Percentiles rank a stretch among this genome's conserved stretches.
phyloP scores from a whole-genome alignment of 257 asterid genomes.

The Catharanthus roseus region DNA sequence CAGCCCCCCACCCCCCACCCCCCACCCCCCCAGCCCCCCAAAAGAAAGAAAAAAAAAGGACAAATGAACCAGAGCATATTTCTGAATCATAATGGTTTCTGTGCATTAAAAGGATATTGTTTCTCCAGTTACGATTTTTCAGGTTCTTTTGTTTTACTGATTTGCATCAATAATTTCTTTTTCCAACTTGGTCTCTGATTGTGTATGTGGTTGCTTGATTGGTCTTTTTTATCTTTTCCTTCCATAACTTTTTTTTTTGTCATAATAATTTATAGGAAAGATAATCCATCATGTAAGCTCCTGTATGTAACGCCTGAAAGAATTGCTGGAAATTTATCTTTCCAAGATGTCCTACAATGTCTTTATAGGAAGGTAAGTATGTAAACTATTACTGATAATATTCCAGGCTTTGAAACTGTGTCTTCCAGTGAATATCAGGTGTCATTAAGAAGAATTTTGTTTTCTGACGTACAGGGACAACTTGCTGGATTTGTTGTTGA shows the following conservation, averaged over 20 bases:
- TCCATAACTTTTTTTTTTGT: conserved; percentile 10
- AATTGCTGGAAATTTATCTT: conserved; percentile 79
- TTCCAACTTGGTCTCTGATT: background rate
- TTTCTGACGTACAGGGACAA: conserved; percentile 56
- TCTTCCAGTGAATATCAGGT: conserved; percentile 3
- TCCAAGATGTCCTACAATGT: conserved; percentile 66
- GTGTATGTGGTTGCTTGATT: background rate
- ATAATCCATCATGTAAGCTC: conserved; percentile 86
- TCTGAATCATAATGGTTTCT: background rate
- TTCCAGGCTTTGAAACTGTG: conserved; percentile 13
- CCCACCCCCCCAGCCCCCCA: too few relatives aligned
- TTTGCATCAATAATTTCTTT: conserved; percentile 1
- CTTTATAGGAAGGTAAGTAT: conserved; percentile 63
- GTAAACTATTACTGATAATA: conserved; percentile 9
- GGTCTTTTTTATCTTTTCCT: background rate
- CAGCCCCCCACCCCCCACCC: too few relatives aligned
- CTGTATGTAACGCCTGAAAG: conserved; percentile 96
- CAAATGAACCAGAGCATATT: background rate
- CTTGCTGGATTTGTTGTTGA: conserved; percentile 91
- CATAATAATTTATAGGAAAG: conserved; percentile 60
- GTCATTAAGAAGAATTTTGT: conserved; percentile 11
- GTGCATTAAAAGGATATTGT: background rate
- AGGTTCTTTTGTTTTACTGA: background rate
- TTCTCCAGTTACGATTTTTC: background rate
- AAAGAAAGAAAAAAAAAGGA: too few relatives aligned